Conservation (phyloP, 192 early-diverging fungal genomes). For the Anaeromyces robustus region DNA sequence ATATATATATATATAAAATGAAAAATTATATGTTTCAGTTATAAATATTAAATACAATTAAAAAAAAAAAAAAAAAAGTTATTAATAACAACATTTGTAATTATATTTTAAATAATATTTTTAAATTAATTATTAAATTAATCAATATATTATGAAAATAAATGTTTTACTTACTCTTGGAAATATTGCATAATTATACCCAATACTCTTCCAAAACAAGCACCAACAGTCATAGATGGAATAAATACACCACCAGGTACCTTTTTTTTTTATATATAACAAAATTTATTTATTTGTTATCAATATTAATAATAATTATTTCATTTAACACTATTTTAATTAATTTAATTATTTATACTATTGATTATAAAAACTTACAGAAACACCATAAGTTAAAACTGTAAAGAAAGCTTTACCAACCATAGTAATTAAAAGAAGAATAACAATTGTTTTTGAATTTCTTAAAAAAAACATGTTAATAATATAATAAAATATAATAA, state of each 20-base stretch:
- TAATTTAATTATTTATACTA: not conserved
- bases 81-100: no score
- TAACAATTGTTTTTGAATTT: not conserved
- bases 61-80: no score
- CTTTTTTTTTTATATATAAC: no score
- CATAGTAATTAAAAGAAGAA: conserved; percentile 11
- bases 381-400: conserved; percentile 48
- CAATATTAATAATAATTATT: not conserved
- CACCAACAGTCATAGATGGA: conserved; percentile 4
- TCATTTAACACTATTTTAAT: no score
- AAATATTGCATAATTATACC: conserved; percentile 1
- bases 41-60: no score
- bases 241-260: conserved; percentile 1
- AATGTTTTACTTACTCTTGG: not conserved
- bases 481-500: no score
- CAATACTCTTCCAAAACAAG: not conserved
- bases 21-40: no score
- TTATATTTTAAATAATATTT: no score
- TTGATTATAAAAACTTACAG: not conserved
- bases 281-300: conserved; percentile 6
- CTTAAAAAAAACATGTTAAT: not conserved
- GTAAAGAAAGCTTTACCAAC: conserved; percentile 48
- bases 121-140: no score
- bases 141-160: no score
- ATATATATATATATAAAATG: no score